Conservation (phyloP, 129 eudicot species). For the Erigeron canadensis region DNA sequence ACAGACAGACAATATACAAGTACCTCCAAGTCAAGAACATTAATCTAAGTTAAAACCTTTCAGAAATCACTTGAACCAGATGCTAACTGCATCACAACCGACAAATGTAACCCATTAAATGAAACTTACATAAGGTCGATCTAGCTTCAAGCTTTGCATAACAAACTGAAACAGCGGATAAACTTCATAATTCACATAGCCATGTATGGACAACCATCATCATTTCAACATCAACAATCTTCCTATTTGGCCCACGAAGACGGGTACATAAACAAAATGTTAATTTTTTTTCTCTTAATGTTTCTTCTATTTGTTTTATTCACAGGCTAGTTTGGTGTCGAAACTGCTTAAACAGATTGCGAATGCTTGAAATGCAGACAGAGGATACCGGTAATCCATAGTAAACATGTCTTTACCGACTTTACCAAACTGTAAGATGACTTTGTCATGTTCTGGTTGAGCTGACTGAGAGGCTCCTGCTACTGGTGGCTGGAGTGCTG, state of each 20-base stretch:
- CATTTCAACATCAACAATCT: slow-evolving; percentile 10
- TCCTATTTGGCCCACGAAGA: neutral
- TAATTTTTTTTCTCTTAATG: neutral
- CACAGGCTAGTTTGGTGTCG: slow-evolving; percentile 81
- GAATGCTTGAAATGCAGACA: slow-evolving; percentile 80
- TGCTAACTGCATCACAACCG: neutral
- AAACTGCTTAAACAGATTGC: slow-evolving; percentile 82
- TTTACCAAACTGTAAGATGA: slow-evolving; percentile 71
- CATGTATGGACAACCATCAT: slow-evolving; percentile 5
- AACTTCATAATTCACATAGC: slow-evolving; percentile 18
- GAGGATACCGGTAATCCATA: slow-evolving; percentile 71
- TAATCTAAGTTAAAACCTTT: neutral
- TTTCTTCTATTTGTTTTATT: slow-evolving; percentile 31
- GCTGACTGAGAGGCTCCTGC: slow-evolving; percentile 38
- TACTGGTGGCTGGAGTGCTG: slow-evolving; percentile 15
- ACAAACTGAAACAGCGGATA: slow-evolving; percentile 1
- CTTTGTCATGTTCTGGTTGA: slow-evolving; percentile 58
- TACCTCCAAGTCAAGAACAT: neutral
- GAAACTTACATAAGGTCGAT: slow-evolving; percentile 11
- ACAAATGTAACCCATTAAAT: slow-evolving; percentile 9
- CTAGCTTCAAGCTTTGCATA: slow-evolving; percentile 19
- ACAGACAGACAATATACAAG: no score
- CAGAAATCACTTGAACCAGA: neutral
- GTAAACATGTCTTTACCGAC: slow-evolving; percentile 74
- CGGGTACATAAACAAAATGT: slow-evolving; percentile 26